Evolutionary conservation across 768 basidiomycete species (phyloP), one percentile per base, ranked within the genome.

Genomic region (Mycena vitilis): DNA sequence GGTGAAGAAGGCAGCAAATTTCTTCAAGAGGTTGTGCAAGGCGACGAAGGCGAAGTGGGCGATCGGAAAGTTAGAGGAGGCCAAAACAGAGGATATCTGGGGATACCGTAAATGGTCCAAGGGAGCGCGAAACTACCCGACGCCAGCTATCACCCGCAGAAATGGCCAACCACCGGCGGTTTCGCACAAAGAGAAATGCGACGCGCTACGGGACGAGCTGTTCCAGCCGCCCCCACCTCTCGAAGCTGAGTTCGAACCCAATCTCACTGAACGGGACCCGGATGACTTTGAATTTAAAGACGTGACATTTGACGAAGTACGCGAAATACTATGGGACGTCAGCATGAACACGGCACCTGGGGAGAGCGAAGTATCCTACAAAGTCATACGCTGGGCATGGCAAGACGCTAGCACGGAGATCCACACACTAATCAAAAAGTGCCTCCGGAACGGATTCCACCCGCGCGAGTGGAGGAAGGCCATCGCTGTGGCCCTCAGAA

Each of bases 341-440:
- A 76, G 73, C 66, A 30, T 60, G 47, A 65, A 75, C 30, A 66
- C 73, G 5, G 71, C 78, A 11, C 76, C 77, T 7, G 76, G 77
- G 0, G 36, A 71, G 25, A 75, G 73, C 38, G 74, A 77, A 66
- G 64, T 75, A 5, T 48, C 71, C 4, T 76, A 77, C 65, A 49
- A 56, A n/a, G 64, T 69, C 6, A 34, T 78, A 12, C 71, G 73
- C 18, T 79, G 76, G 77, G 73, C 74, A 12, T 78, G 75, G 75
- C 11, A 40, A 30, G 55, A 48, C 11, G 59, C 60, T 10, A 34
- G n/a, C 10, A 48, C 57, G 1, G 51, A 59, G 25, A 42, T 42
- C 6, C 13, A 60, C 16, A 34, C 56, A 1, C 68, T 74, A 4
- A 69, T 77, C 10, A 56, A 59, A n/a, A 30, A 60, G 30, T 79